Conservation (phyloP, 164 flowering plant genomes). For the Euptelea pleiosperma region DNA sequence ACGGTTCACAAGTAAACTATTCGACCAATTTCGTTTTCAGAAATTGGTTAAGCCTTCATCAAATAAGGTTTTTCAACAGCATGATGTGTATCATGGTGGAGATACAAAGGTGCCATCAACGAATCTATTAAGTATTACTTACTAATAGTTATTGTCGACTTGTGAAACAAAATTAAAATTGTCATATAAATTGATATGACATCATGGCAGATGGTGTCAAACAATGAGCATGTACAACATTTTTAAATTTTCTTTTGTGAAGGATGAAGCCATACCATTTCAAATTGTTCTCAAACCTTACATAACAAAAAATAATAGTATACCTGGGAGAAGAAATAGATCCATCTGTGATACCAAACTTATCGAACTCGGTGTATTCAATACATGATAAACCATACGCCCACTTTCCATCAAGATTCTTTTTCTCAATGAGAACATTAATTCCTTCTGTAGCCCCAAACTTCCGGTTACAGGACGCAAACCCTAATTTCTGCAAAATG, state of each 20-base stretch:
- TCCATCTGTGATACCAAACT: slow-evolving; percentile 56
- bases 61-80: no score
- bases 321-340: slow-evolving; percentile 52
- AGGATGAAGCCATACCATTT: not conserved
- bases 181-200: no score
- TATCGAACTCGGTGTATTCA: slow-evolving; percentile 95
- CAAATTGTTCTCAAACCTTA: not conserved
- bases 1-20: no score
- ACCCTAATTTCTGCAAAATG: slow-evolving; percentile 79
- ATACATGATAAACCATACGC: slow-evolving; percentile 90
- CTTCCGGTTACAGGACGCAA: slow-evolving; percentile 83
- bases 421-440: slow-evolving; percentile 85
- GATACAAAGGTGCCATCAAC: no score
- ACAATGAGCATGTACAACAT: not conserved
- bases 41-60: no score
- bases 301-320: not conserved
- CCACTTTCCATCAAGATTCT: slow-evolving; percentile 75
- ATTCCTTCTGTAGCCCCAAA: slow-evolving; percentile 94
- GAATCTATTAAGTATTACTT: no score
- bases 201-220: not conserved
- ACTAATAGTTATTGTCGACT: no score
- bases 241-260: not conserved
- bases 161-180: no score
- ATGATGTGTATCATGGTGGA: no score
- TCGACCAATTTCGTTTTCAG: no score